Percentiles rank a stretch among this genome's conserved stretches.
These are phyloP conservation scores for Monosporascus sp. DNA, from an alignment of 2,329 filamentous ascomycete species.

Conservation along the genomic window DNA sequence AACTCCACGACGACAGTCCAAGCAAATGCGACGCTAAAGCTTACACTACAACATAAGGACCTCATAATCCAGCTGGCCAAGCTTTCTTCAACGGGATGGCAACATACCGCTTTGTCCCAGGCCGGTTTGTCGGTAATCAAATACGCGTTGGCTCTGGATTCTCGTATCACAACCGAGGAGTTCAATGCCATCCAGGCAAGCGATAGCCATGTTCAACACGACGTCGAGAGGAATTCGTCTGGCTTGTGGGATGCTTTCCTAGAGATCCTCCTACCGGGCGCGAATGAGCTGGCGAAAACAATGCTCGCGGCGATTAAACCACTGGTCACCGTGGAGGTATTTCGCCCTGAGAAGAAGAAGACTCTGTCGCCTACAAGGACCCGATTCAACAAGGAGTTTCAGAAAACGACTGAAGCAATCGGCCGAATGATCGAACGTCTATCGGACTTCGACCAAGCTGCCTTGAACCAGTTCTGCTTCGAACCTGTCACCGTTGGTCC, in stretches of 20 bases:
- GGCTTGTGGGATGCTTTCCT: slow-evolving; percentile 75
- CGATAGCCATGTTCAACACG: slow-evolving; percentile 57
- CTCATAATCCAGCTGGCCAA: slow-evolving; percentile 53
- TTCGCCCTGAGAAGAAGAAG: slow-evolving; percentile 50
- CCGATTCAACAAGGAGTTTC: slow-evolving; percentile 73
- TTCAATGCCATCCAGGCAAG: slow-evolving; percentile 57
- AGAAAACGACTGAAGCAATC: slow-evolving; percentile 51
- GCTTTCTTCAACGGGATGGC: slow-evolving; percentile 38
- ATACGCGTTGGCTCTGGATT: slow-evolving; percentile 64
- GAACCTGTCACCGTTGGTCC: slow-evolving; percentile 65
- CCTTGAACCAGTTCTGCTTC: slow-evolving; percentile 65
- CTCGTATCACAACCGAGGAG: slow-evolving; percentile 63
- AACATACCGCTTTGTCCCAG: slow-evolving; percentile 46
- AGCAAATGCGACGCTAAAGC: slow-evolving; percentile 60
- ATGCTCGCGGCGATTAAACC: slow-evolving; percentile 66
- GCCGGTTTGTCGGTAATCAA: slow-evolving; percentile 61
- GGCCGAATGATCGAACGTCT: slow-evolving; percentile 72
- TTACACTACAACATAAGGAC: slow-evolving; percentile 57
- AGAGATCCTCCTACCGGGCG: slow-evolving; percentile 59
- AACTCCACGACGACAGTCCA: slow-evolving; percentile 53
- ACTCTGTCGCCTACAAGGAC: slow-evolving; percentile 41
- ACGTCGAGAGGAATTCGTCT: slow-evolving; percentile 64
- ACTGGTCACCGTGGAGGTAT: slow-evolving; percentile 70
- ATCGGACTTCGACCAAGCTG: slow-evolving; percentile 65
- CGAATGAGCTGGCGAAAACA: slow-evolving; percentile 67